Evolutionary conservation across 306 rosid species (phyloP), one percentile per base, ranked within the genome.

Genomic region (Cucurbita ficifolia): DNA sequence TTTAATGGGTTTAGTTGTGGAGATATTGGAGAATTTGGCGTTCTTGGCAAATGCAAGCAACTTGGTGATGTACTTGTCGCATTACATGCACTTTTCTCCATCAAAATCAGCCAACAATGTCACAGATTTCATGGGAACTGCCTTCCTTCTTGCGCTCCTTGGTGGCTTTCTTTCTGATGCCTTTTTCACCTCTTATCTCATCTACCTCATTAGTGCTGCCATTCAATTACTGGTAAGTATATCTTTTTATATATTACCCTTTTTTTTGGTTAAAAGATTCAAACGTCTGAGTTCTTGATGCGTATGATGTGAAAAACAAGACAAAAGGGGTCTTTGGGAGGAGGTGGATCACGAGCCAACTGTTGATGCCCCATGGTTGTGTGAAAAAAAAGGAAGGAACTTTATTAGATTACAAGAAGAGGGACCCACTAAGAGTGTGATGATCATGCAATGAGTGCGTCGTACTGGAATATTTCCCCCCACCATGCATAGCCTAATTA

Each of bases 131-230:
- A 95, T 95, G 97, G 99, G 96, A 63, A 95, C 99, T 0, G 85
- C 99, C 21, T 95, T 95, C 73, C 96, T 95, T 48, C 97, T 95
- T 12, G 91, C 97, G 48, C 99, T 95, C 8, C 92, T 95, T 3
- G 99, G 99, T 39, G 99, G 97, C 74, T 91, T 91, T 82, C 82
- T 91, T 65, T 86, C 96, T 7, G 99, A 95, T 63, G 88, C 99
- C 54, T 81, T 95, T 18, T 84, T 88, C 90, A 89, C 97, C 17
- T 55, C 99, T 79, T 91, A 87, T 81, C 85, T 78, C 62, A 86
- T 95, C 86, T 95, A 84, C 90, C 76, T 95, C 62, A 86, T 84
- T 82, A 88, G 97, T 77, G 94, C 99, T 68, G 77, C 86, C 58
- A 80, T 89, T 74, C 90, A 95, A 76, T 82, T 91, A 81, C 86